Evolutionary conservation across 352 stramenopile species (phyloP).

Genomic region (Phytophthora palmivora): DNA sequence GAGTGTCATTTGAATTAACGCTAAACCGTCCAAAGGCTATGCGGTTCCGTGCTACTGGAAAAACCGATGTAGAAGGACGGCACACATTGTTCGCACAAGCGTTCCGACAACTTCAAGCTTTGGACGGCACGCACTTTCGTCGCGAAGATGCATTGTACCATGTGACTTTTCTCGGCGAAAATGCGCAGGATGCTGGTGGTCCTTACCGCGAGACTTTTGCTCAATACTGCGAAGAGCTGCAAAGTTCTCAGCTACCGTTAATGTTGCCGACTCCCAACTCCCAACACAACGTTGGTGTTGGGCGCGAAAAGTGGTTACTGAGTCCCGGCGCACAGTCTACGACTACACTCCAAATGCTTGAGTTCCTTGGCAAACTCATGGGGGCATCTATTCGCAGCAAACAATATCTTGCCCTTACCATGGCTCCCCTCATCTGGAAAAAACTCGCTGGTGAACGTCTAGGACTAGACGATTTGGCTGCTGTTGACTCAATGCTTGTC

Average conservation of each 20-base stretch:
- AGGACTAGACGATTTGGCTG: conserved; percentile 81
- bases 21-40: conserved; percentile 86
- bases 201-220: conserved; percentile 88
- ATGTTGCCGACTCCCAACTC: conserved; percentile 90
- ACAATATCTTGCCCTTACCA: conserved; percentile 87
- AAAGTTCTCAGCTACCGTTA: conserved; percentile 87
- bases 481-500: conserved; percentile 88
- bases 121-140: conserved; percentile 72
- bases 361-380: conserved; percentile 94
- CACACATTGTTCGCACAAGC: conserved; percentile 87
- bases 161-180: conserved; percentile 88
- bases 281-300: conserved; percentile 87
- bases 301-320: conserved; percentile 91
- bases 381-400: conserved; percentile 88
- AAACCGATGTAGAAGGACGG: conserved; percentile 65
- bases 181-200: conserved; percentile 84
- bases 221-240: conserved; percentile 81
- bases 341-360: conserved; percentile 81
- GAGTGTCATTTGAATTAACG: conserved; percentile 68
- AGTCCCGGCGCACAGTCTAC: conserved; percentile 74
- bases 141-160: conserved; percentile 81
- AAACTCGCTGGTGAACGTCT: conserved; percentile 78
- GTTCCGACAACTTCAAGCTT: conserved; percentile 77
- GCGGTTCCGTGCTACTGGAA: conserved; percentile 67
- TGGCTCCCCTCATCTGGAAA: conserved; percentile 93